Base-by-base conservation (phyloP, 495 filamentous ascomycete species). In the Aspergillus sclerotiicarbonarius region DNA sequence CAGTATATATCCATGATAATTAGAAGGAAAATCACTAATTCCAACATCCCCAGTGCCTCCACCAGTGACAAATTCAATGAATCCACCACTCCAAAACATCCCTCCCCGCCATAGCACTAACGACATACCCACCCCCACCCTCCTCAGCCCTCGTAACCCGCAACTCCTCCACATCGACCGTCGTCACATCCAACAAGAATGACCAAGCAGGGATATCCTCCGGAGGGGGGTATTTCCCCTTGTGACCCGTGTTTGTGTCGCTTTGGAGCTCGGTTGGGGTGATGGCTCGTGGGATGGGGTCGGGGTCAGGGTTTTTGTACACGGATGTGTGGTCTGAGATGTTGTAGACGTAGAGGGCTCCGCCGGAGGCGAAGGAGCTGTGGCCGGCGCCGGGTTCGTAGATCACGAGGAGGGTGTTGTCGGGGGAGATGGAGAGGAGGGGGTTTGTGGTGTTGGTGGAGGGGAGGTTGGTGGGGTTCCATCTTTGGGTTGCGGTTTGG, bases 311-410 rank as follows among this genome's bases (percentile, higher is more conserved):
- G 30, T 30, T 39, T 30, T 41, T 49, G 20, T 61, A 56, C 15
- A 60, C 45, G 12, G 39, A n/a, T 13, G 0, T 16, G 20, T 43
- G 46, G 47, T 45, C 15, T 18, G 41, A 50, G 3, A 67, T 33
- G 35, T 50, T 51, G 32, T 48, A 63, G 12, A 67, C 25, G 50
- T 64, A 67, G 4, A 67, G 16, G 3, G 61, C 51, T 1, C 64
- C 64, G 10, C 64, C 64, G 0, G 43, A n/a, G 18, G 56, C 19
- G 48, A 61, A 49, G 8, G 19, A 56, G 20, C 57, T 53, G 41
- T 62, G 57, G 10, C 51, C 54, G 7, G 46, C 55, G 21, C 54
- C 61, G 8, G 61, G 51, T 45, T 67, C 64, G 48, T 60, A 67
- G 45, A 64, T 46, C 8, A 53, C 54, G 4, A 64, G 47, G 21